Conservation (phyloP, 495 filamentous ascomycete species). For the Coniosporium apollinis region DNA sequence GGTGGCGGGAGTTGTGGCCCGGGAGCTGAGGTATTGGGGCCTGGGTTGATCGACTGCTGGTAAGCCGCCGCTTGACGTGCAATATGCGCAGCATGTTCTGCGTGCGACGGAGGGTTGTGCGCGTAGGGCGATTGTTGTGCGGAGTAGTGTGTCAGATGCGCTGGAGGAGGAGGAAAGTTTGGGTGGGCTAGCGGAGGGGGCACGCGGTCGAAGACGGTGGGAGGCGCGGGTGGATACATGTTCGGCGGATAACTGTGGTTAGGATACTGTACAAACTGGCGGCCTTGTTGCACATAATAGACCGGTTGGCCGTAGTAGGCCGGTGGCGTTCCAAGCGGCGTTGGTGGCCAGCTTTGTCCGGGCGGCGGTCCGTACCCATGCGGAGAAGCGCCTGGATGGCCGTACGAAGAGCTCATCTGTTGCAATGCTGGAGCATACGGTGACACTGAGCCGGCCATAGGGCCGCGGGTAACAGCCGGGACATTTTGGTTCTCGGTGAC, state of each 20-base stretch:
- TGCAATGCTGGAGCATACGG: slow-evolving; percentile 31
- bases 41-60: no score
- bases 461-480: slow-evolving; percentile 44
- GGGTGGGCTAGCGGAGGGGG: slow-evolving; percentile 16
- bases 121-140: not conserved
- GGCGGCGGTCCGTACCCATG: slow-evolving; percentile 26
- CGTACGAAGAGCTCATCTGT: slow-evolving; percentile 19
- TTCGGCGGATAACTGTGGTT: slow-evolving; percentile 11
- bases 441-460: slow-evolving; percentile 41
- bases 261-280: slow-evolving; percentile 16
- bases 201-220: slow-evolving; percentile 15
- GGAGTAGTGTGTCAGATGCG: slow-evolving; percentile 1
- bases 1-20: not conserved
- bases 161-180: slow-evolving; percentile 16
- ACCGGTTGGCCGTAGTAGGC: slow-evolving; percentile 7
- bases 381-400: slow-evolving; percentile 23
- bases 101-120: not conserved
- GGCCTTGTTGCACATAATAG: slow-evolving; percentile 9
- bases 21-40: slow-evolving; percentile 1
- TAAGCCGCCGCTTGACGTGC: slow-evolving; percentile 2
- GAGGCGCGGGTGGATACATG: slow-evolving; percentile 4
- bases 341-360: slow-evolving; percentile 17
- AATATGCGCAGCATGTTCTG: not conserved
- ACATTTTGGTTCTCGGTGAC: slow-evolving; percentile 64
- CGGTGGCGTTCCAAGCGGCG: slow-evolving; percentile 18